These are phyloP conservation scores for Botrytis sinoallii DNA, from an alignment of 2,329 filamentous ascomycete genomes.

Conservation along the genomic window DNA sequence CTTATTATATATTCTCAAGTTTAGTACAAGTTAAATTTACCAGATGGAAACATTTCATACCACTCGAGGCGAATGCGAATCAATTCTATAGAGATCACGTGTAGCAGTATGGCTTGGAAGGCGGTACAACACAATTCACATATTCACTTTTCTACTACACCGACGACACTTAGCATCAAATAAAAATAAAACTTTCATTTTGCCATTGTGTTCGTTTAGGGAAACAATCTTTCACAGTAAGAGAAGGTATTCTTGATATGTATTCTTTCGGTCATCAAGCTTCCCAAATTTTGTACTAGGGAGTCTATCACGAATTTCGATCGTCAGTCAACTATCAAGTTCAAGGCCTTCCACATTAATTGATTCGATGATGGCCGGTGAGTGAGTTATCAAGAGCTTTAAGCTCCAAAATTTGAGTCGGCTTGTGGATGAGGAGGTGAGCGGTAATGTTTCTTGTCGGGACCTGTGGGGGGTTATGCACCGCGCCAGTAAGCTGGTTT, in stretches of 20 bases:
- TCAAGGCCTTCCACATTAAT: conserved; percentile 9
- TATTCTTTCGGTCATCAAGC: too few species aligned
- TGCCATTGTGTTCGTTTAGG: too few species aligned
- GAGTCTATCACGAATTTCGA: conserved; percentile 25
- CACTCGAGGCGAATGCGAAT: not conserved
- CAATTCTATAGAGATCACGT: not conserved
- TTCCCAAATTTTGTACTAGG: not conserved
- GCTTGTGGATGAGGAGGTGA: not conserved
- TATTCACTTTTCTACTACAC: too few species aligned
- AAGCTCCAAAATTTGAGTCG: not conserved
- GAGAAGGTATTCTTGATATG: too few species aligned
- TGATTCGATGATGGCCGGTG: not conserved
- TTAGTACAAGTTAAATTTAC: not conserved
- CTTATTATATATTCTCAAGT: not conserved
- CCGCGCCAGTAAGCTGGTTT: too few species aligned
- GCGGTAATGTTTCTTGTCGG: not conserved
- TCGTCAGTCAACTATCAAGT: conserved; percentile 25
- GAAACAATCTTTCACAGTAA: too few species aligned
- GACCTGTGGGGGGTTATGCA: not conserved
- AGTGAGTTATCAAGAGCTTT: not conserved
- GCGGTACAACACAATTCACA: too few species aligned
- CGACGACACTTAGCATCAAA: too few species aligned
- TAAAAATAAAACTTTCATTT: too few species aligned
- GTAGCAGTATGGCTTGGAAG: not conserved
- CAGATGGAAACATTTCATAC: not conserved